A percentile compares a stretch with the other conserved stretches of the same genome.
phyloP scores from a whole-genome alignment of 331 rosid genomes.

The Malus hybrid region DNA sequence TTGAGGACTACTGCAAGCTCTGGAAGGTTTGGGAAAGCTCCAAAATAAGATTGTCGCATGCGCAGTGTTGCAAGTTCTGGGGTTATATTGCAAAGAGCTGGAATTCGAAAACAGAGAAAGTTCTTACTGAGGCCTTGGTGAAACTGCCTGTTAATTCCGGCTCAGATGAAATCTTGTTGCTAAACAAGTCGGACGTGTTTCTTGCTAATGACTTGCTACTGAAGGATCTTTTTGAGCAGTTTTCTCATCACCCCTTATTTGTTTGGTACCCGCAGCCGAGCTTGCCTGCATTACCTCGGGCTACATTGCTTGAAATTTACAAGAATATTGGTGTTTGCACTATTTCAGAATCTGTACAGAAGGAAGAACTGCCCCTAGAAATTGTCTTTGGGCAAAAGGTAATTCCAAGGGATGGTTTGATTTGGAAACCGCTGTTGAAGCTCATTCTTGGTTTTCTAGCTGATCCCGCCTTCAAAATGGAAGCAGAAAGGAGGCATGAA shows the following conservation, averaged over 20 bases:
- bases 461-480: conserved; percentile 40
- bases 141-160: conserved; percentile 46
- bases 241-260: conserved; percentile 28
- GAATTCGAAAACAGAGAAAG: conserved; percentile 10
- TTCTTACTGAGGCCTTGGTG: conserved; percentile 26
- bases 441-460: conserved; percentile 64
- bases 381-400: conserved; percentile 5
- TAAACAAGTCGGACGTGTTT: conserved; percentile 35
- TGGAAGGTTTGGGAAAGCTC: conserved; percentile 65
- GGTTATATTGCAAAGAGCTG: conserved; percentile 29
- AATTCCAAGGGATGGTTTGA: conserved; percentile 18
- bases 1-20: conserved; percentile 49
- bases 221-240: conserved; percentile 46
- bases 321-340: conserved; percentile 42
- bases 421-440: conserved; percentile 34
- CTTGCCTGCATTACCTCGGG: conserved; percentile 22
- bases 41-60: conserved; percentile 20
- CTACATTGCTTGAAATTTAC: conserved; percentile 35
- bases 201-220: conserved; percentile 55
- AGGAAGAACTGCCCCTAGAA: conserved; percentile 23
- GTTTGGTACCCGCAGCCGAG: conserved; percentile 57
- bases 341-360: conserved; percentile 43
- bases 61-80: conserved; percentile 61
- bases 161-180: conserved; percentile 30
- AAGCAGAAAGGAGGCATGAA: conserved; percentile 36